Base-by-base conservation (phyloP, 2,329 filamentous ascomycete genomes). In the Pseudogymnoascus sp. region DNA sequence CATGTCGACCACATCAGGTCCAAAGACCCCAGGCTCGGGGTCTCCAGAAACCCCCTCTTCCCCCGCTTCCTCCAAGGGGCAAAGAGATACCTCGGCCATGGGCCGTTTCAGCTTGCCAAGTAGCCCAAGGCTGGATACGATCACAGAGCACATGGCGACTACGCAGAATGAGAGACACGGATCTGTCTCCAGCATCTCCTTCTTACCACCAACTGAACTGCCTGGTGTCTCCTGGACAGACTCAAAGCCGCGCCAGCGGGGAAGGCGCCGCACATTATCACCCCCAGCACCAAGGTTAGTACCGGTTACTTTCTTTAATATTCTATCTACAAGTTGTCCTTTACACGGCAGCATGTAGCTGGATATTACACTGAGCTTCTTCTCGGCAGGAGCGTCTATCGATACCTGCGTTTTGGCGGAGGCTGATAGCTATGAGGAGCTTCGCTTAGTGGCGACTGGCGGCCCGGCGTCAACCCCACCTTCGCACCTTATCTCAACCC, bases 231-330 rank as follows among this genome's bases (percentile, higher is more conserved):
- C 59, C 45, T 10, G 62, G 60, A 4, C 52, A 52, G 40, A 36
- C 36, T 18, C 29, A 68, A 65, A 60, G 48, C 62, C 13, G 66
- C 60, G 52, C 37, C 55, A 35, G n/a, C 58, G 21, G 64, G 65
- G 31, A 18, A 64, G 67, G 27, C 59, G 67, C 58, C 65, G 73
- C 66, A 70, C 72, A 60, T 69, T 70, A 21, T 75, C 71, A 55
- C 75, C 75, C 61, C 75, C 75, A 62, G 74, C 74, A 48, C 67
- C 71, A 60, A 63, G 69, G 73, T 74, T 68, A 72, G 72, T 70
- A 12, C 33, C 58, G n/a, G 12, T 62, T 59, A 29, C 18, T 48
- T 59, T 61, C 52, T 62, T 58, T 29, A 33, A 33, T 18, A 33
- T 55, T 55, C 2, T 33, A 33, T 55, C 29, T 55, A 21, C 48